A percentile compares a stretch with the other conserved stretches of the same genome.
Conservation (phyloP, 2,329 filamentous ascomycete species). For the Aspergillus chevalieri region DNA sequence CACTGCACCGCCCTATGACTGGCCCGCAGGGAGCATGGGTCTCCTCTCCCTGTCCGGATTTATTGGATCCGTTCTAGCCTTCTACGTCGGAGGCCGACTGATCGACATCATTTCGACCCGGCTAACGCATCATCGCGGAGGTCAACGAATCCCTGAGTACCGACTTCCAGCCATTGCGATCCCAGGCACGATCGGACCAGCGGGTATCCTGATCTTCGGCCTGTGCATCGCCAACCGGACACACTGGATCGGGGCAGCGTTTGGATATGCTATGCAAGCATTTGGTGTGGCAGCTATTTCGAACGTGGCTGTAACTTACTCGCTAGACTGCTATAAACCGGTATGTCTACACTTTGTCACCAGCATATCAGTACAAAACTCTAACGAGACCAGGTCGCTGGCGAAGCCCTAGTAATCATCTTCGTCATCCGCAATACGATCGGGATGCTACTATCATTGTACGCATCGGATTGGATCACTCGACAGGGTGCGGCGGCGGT, state of each 20-base stretch:
- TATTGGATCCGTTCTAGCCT: slow-evolving; percentile 19
- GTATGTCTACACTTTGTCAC: slow-evolving; percentile 6
- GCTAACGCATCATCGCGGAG: slow-evolving; percentile 16
- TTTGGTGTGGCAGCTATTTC: slow-evolving; percentile 23
- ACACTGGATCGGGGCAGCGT: slow-evolving; percentile 19
- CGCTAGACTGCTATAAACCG: slow-evolving; percentile 19
- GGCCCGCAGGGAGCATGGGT: slow-evolving; percentile 17
- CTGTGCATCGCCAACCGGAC: slow-evolving; percentile 17
- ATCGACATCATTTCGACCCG: slow-evolving; percentile 24
- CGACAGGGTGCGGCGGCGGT: slow-evolving; percentile 15
- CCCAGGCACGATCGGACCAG: slow-evolving; percentile 17
- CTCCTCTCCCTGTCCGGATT: slow-evolving; percentile 21
- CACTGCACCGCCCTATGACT: slow-evolving; percentile 20
- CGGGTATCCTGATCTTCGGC: slow-evolving; percentile 20
- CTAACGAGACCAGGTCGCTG: slow-evolving; percentile 13
- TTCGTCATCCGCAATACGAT: slow-evolving; percentile 24
- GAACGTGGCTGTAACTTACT: slow-evolving; percentile 23
- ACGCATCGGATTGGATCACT: slow-evolving; percentile 19
- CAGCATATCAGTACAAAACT: background rate
- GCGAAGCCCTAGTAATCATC: slow-evolving; percentile 21
- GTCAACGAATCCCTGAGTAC: slow-evolving; percentile 19
- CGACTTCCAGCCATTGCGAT: slow-evolving; percentile 22
- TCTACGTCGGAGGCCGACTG: slow-evolving; percentile 21
- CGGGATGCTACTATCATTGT: slow-evolving; percentile 20
- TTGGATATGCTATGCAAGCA: slow-evolving; percentile 22